Conservation (phyloP, 139 green algal genomes). For the Chlorella sp. region DNA sequence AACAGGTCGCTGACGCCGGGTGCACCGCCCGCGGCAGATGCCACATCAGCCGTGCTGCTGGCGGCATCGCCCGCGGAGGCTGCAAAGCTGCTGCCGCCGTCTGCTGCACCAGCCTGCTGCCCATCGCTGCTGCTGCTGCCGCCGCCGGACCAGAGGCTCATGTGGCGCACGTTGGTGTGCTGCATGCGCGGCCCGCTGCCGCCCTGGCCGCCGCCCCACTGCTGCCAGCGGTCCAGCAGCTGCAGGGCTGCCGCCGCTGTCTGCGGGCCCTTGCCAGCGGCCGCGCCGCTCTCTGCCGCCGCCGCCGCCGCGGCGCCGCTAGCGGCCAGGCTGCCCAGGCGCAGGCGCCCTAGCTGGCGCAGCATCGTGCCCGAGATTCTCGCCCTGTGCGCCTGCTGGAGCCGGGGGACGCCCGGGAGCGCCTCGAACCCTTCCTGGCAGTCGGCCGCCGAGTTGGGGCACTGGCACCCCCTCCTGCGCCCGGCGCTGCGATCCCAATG, state of each 20-base stretch:
- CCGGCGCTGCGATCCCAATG: too few species aligned
- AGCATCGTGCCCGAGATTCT: neutral
- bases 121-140: neutral
- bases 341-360: neutral
- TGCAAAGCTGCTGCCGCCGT: slow-evolving; percentile 5
- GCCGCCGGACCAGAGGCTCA: slow-evolving; percentile 34
- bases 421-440: too few species aligned
- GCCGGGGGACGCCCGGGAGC: too few species aligned
- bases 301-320: slow-evolving; percentile 3
- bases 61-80: neutral
- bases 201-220: neutral
- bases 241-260: slow-evolving; percentile 15
- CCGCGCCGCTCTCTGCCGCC: neutral
- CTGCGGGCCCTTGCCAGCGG: neutral
- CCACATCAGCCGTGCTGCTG: neutral
- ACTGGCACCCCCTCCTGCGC: too few species aligned
- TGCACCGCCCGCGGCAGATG: neutral
- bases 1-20: slow-evolving; percentile 6
- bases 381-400: too few species aligned
- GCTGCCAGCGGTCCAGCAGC: slow-evolving; percentile 31
- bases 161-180: neutral
- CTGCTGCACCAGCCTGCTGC: neutral
- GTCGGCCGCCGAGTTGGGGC: too few species aligned
- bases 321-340: slow-evolving; percentile 5
- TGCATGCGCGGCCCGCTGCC: neutral